Evolutionary conservation across 179 eudicot species (phyloP), one percentile per base, ranked within the genome.

Genomic region (Camellia oleifera): DNA sequence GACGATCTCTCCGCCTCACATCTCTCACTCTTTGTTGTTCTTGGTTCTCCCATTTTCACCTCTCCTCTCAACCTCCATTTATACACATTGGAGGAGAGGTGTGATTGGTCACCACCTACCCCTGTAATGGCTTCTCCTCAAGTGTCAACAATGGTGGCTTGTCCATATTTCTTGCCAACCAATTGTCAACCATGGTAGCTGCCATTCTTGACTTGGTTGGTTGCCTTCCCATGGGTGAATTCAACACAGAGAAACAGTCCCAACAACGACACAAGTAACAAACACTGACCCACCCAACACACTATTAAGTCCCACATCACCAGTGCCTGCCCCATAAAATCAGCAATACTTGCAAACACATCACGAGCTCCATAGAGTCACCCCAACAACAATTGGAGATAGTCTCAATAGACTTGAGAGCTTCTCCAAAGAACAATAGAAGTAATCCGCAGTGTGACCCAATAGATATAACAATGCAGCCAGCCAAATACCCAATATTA

Each of bases 311-410:
- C 32, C 32, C 32, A 32, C 32, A 1, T 32, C 32, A 32, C 90
- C 91, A 0, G 90, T 85, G 56, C 86, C 90, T 6, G 82, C 3
- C 98, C 92, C 48, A 87, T 64, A 76, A 94, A 94, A 3, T 94
- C 87, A 53, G 95, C 97, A 82, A 94, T 88, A 81, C 97, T 90
- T 46, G 98, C 93, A 86, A 94, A 94, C 9, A 94, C 98, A 88
- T 94, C 97, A 2, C 95, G 91, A 53, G 97, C 98, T 17, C 98
- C 98, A 78, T 92, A 94, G 79, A 45, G 97, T 85, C 52, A 94
- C 97, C 4, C 97, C 97, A 76, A 93, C 98, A 42, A 94, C 91
- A 3, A 92, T 83, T 2, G 98, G 97, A 7, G 98, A 90, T 76
- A 94, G 83, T 69, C 86, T 88, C 62, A 94, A 84, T 4, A 94